phyloP scores from a whole-genome alignment of 140 eudicot genomes.

The Cichorium intybus region DNA sequence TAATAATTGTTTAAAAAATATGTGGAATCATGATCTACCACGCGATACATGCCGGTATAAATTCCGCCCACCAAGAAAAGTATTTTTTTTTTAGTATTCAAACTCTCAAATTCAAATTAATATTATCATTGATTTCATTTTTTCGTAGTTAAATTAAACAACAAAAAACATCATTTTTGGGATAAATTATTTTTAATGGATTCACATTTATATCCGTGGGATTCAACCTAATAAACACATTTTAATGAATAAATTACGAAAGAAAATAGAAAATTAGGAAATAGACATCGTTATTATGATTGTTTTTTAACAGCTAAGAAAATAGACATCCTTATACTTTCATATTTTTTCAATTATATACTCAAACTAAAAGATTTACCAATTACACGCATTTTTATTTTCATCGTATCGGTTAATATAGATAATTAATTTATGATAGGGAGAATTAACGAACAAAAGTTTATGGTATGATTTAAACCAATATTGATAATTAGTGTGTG shows the following conservation, averaged over 20 bases:
- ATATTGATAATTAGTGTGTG: neutral
- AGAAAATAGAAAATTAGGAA: neutral
- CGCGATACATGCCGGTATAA: constrained; percentile 30
- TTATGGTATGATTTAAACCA: too few species aligned
- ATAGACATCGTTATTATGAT: too few species aligned
- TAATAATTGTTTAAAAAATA: neutral
- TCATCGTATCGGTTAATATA: too few species aligned
- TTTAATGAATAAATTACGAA: neutral
- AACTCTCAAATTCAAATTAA: neutral
- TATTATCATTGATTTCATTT: too few species aligned
- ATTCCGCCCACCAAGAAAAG: constrained; percentile 23
- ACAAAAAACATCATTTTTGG: neutral
- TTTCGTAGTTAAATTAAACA: neutral
- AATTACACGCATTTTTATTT: too few species aligned
- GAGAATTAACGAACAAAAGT: too few species aligned
- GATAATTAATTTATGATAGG: too few species aligned
- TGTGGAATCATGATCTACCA: constrained; percentile 22
- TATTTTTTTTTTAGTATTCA: neutral
- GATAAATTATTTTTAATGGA: neutral
- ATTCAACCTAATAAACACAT: neutral
- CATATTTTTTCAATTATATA: too few species aligned
- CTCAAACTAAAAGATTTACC: too few species aligned
- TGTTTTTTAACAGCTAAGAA: too few species aligned
- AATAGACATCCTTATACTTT: too few species aligned
- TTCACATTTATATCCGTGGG: neutral